phyloP scores from a whole-genome alignment of 495 filamentous ascomycete species.

The Penicillium argentinense region DNA sequence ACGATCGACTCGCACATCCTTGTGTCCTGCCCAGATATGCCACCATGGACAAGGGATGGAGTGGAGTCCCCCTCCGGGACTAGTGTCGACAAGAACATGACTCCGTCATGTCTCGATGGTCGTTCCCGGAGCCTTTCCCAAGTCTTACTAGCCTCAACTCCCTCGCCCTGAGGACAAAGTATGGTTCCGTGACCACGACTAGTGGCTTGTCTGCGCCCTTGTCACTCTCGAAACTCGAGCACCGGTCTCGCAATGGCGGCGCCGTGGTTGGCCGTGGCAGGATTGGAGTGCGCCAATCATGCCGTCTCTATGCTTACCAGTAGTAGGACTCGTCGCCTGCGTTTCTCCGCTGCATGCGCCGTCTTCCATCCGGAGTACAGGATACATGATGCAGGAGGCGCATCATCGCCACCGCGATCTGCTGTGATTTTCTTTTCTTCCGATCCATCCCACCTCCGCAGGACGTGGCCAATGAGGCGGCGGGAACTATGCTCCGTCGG shows the following conservation, averaged over 20 bases:
- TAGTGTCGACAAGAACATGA: slow-evolving; percentile 12
- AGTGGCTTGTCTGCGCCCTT: too few relatives aligned
- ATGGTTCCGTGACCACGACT: too few relatives aligned
- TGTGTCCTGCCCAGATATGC: slow-evolving; percentile 12
- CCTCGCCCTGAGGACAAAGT: too few relatives aligned
- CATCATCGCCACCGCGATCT: slow-evolving; percentile 30
- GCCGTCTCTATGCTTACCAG: slow-evolving; percentile 11
- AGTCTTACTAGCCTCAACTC: slow-evolving; percentile 22
- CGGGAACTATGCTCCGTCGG: slow-evolving; percentile 20
- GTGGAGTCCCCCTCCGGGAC: slow-evolving; percentile 21
- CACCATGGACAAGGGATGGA: slow-evolving; percentile 21
- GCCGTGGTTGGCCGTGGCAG: too few relatives aligned
- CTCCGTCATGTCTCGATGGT: slow-evolving; percentile 18
- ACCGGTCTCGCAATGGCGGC: too few relatives aligned
- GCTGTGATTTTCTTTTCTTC: slow-evolving; percentile 12
- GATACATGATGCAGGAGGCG: slow-evolving; percentile 35
- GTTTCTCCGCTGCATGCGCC: slow-evolving; percentile 23
- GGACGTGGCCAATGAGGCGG: slow-evolving; percentile 9
- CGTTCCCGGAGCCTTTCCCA: slow-evolving; percentile 17
- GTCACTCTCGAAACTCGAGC: too few relatives aligned
- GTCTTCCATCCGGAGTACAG: slow-evolving; percentile 31
- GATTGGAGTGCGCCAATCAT: too few relatives aligned
- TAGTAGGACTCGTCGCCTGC: too few relatives aligned
- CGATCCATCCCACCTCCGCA: slow-evolving; percentile 14
- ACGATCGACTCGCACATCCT: slow-evolving; percentile 22